Conservation (phyloP, 306 rosid species). For the Fragaria vesca region DNA sequence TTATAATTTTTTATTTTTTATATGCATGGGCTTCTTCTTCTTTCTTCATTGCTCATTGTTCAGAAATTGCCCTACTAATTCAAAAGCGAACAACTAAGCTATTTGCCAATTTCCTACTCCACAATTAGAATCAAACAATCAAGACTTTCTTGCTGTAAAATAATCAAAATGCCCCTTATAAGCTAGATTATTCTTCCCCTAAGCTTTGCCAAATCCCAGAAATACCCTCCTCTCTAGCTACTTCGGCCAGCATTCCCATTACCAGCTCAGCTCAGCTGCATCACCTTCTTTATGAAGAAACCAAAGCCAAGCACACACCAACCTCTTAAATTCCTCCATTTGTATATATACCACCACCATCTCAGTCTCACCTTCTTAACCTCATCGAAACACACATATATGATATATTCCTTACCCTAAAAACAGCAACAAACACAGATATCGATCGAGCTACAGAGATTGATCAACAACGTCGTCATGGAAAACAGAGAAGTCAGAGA, state of each 20-base stretch:
- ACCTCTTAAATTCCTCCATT: not conserved
- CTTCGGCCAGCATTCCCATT: constrained; percentile 21
- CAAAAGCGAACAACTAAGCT: not conserved
- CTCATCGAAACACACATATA: not conserved
- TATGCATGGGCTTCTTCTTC: not conserved
- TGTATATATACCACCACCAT: constrained; percentile 6
- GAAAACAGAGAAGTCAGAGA: constrained; percentile 7
- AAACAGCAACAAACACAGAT: not conserved
- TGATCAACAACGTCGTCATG: not conserved
- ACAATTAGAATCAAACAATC: not conserved
- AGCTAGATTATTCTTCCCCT: not conserved
- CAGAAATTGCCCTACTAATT: not conserved
- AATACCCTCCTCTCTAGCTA: constrained; percentile 12
- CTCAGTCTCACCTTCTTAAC: not conserved
- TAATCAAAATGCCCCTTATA: not conserved
- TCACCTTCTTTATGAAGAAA: constrained; percentile 14
- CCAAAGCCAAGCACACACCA: constrained; percentile 19
- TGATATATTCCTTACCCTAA: not conserved
- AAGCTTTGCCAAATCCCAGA: constrained; percentile 3
- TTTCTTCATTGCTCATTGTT: not conserved
- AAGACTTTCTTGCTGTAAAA: constrained; percentile 4
- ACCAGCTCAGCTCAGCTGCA: constrained; percentile 8
- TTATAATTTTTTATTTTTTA: not conserved
- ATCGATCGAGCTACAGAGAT: not conserved
- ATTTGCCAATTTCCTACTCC: not conserved